A percentile compares a stretch with the other conserved stretches of the same genome.
These are phyloP conservation scores for Clonostachys solani DNA, from an alignment of 2,329 filamentous ascomycete genomes.

Conservation along the genomic window DNA sequence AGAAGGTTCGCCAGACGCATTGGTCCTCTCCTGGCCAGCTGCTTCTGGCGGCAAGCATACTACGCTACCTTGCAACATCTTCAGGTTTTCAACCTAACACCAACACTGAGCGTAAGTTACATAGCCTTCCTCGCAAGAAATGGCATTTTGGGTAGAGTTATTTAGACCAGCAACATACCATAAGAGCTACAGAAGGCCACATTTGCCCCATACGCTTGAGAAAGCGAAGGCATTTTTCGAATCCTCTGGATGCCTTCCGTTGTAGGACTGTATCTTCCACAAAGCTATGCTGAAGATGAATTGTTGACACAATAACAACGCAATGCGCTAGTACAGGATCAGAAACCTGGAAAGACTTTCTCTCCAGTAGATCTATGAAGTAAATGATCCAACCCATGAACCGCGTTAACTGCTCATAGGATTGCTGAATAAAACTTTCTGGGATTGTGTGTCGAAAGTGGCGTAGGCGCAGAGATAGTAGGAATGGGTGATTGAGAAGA, in stretches of 20 bases:
- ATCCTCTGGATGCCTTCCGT: conserved; percentile 14
- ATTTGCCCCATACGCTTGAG: conserved; percentile 12
- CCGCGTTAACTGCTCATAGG: conserved; percentile 42
- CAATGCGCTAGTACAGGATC: conserved; percentile 31
- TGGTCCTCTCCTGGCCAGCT: neutral
- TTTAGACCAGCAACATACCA: conserved; percentile 9
- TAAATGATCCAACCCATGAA: conserved; percentile 50
- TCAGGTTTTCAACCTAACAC: conserved; percentile 15
- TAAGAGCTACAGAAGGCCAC: conserved; percentile 15
- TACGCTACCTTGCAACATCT: conserved; percentile 24
- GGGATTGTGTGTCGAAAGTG: conserved; percentile 47
- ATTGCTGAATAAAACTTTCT: conserved; percentile 49
- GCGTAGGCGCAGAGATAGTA: conserved; percentile 45
- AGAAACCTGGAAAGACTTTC: conserved; percentile 32
- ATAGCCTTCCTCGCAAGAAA: neutral
- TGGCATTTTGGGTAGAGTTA: too few species aligned
- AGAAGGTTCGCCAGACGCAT: conserved; percentile 1
- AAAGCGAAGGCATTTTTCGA: conserved; percentile 18
- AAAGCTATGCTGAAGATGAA: conserved; percentile 49
- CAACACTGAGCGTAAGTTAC: neutral
- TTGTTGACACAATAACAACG: conserved; percentile 46
- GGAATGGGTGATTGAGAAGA: conserved; percentile 48
- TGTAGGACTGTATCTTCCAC: conserved; percentile 17
- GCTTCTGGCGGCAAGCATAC: conserved; percentile 3
- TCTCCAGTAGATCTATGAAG: conserved; percentile 41